phyloP scores from a whole-genome alignment of 192 early-diverging fungal species.

The Umbelopsis sp. region DNA sequence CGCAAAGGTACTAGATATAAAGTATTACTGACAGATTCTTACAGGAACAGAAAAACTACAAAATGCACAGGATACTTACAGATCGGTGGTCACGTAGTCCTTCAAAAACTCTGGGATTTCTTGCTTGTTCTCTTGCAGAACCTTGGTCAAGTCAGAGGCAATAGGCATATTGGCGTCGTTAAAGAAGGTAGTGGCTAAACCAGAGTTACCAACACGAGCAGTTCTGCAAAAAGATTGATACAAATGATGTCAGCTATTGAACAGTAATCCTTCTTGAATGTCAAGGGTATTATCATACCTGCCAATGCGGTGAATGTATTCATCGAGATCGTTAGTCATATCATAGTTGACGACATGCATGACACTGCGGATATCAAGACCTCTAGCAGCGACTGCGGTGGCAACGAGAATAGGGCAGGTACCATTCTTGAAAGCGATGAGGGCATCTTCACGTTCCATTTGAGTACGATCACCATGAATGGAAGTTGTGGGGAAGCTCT shows the following conservation, averaged over 20 bases:
- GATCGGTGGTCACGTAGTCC: conserved; percentile 24
- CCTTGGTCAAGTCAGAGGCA: conserved; percentile 51
- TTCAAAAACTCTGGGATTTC: conserved; percentile 61
- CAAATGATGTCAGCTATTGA: background rate
- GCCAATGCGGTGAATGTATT: conserved; percentile 79
- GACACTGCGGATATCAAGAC: conserved; percentile 78
- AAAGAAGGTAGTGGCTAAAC: conserved; percentile 59
- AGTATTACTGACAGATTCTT: background rate
- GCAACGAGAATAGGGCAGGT: conserved; percentile 67
- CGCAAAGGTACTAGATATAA: conserved; percentile 24
- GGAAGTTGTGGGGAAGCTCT: conserved; percentile 77
- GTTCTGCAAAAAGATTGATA: conserved; percentile 42
- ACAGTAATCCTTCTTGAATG: background rate
- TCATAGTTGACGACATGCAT: conserved; percentile 83
- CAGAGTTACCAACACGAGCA: conserved; percentile 63
- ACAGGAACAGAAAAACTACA: conserved; percentile 4
- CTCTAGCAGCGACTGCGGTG: conserved; percentile 78
- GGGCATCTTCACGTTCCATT: conserved; percentile 73
- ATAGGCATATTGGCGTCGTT: conserved; percentile 42
- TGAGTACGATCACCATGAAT: conserved; percentile 89
- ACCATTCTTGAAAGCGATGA: conserved; percentile 72
- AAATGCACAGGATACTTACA: conserved; percentile 34
- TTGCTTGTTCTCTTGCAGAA: conserved; percentile 59
- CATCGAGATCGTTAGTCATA: conserved; percentile 74
- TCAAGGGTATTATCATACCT: conserved; percentile 31